These are phyloP conservation scores for Oryza longistaminata DNA, from an alignment of 176 grass and related monocot species.

Conservation along the genomic window DNA sequence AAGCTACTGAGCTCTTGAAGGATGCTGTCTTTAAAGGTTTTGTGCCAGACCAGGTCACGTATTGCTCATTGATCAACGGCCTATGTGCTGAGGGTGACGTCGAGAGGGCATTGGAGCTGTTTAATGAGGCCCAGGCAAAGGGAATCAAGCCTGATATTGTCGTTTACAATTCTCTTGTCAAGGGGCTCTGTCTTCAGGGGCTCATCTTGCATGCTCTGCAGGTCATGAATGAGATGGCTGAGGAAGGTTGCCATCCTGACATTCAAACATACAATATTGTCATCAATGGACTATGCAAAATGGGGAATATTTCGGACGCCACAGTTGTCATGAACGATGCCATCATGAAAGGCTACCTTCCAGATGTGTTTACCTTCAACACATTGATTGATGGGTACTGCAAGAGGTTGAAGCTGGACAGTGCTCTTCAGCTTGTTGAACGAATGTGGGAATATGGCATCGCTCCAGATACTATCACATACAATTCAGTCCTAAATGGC, in stretches of 20 bases:
- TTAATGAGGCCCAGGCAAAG: slow-evolving; percentile 71
- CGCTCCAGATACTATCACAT: slow-evolving; percentile 69
- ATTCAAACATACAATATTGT: slow-evolving; percentile 92
- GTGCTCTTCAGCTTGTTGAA: slow-evolving; percentile 79
- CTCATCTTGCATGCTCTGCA: slow-evolving; percentile 88
- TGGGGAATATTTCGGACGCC: slow-evolving; percentile 90
- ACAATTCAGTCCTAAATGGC: slow-evolving; percentile 90
- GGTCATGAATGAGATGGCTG: slow-evolving; percentile 78
- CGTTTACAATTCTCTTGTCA: slow-evolving; percentile 88
- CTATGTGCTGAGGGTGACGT: slow-evolving; percentile 78
- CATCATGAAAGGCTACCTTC: slow-evolving; percentile 75
- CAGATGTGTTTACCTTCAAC: slow-evolving; percentile 90
- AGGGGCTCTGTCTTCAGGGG: slow-evolving; percentile 79
- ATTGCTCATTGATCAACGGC: slow-evolving; percentile 90
- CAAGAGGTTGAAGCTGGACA: slow-evolving; percentile 70
- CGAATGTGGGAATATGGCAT: slow-evolving; percentile 89
- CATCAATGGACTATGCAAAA: slow-evolving; percentile 92
- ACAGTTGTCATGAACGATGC: slow-evolving; percentile 82
- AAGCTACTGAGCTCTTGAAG: slow-evolving; percentile 78
- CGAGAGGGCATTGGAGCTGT: slow-evolving; percentile 74
- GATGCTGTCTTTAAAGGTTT: slow-evolving; percentile 93
- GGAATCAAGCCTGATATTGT: slow-evolving; percentile 55
- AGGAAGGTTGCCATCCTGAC: slow-evolving; percentile 69
- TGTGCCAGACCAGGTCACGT: slow-evolving; percentile 80
- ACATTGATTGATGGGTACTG: slow-evolving; percentile 93